Conservation (phyloP, 2,329 filamentous ascomycete species). For the Didymella arachidicola region DNA sequence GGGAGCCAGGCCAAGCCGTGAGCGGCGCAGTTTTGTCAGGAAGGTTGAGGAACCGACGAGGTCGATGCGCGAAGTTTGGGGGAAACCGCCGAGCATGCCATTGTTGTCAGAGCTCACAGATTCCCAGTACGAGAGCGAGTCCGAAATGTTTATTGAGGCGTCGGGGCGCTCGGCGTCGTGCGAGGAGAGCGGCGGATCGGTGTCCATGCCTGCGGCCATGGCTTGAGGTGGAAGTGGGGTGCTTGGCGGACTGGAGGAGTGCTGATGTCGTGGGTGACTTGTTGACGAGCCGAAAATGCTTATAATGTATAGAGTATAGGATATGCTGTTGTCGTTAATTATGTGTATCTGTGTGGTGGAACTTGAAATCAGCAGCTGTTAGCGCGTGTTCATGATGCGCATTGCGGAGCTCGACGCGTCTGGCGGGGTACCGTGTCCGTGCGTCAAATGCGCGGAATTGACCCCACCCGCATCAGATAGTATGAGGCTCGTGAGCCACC, state of each 20-base stretch:
- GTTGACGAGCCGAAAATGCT: background rate
- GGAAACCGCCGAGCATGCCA: conserved; percentile 82
- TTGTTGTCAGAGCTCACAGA: conserved; percentile 63
- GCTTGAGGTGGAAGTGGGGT: background rate
- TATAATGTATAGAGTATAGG: background rate
- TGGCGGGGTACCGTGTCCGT: too few species aligned
- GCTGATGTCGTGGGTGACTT: background rate
- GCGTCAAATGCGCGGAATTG: too few species aligned
- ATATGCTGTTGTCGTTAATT: background rate
- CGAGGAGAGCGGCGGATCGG: conserved; percentile 31
- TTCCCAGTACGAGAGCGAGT: conserved; percentile 61
- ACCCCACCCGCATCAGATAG: too few species aligned
- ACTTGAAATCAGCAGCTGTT: conserved; percentile 5
- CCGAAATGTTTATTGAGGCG: conserved; percentile 55
- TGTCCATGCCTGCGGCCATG: conserved; percentile 39
- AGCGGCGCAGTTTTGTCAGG: conserved; percentile 66
- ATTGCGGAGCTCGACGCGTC: conserved; percentile 14
- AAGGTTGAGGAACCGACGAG: conserved; percentile 75
- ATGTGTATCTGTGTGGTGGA: background rate
- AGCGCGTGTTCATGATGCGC: conserved; percentile 15
- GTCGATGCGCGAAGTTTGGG: conserved; percentile 73
- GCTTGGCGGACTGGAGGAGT: background rate
- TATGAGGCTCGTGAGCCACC: too few species aligned
- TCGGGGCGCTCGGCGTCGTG: conserved; percentile 45
- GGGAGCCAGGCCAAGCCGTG: conserved; percentile 39